Evolutionary conservation across 2,329 filamentous ascomycete species (phyloP).

Genomic region (Teratosphaeria viscida): DNA sequence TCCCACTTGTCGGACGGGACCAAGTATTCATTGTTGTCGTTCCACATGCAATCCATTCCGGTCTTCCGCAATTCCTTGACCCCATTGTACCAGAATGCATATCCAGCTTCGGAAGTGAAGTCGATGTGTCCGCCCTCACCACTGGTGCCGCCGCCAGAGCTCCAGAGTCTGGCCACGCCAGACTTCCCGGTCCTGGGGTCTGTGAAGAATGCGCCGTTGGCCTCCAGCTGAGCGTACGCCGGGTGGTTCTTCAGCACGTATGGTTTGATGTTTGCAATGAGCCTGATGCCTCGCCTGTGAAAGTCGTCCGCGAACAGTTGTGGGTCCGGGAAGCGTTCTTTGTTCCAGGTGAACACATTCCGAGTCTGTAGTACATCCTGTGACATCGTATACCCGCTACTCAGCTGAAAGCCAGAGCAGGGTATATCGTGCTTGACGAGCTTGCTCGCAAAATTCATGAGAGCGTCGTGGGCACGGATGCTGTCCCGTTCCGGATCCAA

Average conservation of each 20-base stretch:
- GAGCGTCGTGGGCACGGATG: slow-evolving; percentile 31
- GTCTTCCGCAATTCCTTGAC: slow-evolving; percentile 50
- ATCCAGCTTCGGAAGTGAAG: slow-evolving; percentile 58
- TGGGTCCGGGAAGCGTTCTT: slow-evolving; percentile 58
- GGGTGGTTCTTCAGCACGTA: slow-evolving; percentile 60
- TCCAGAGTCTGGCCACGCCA: slow-evolving; percentile 57
- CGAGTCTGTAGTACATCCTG: slow-evolving; percentile 57
- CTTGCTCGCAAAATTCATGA: slow-evolving; percentile 52
- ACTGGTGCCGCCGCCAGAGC: slow-evolving; percentile 59
- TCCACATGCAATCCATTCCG: slow-evolving; percentile 67
- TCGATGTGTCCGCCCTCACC: slow-evolving; percentile 63
- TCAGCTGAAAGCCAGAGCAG: slow-evolving; percentile 63
- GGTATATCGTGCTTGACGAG: slow-evolving; percentile 56
- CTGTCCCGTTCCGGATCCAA: slow-evolving; percentile 45
- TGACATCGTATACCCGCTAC: slow-evolving; percentile 59
- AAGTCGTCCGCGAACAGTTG: slow-evolving; percentile 52
- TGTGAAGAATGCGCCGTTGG: slow-evolving; percentile 51
- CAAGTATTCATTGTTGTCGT: slow-evolving; percentile 69
- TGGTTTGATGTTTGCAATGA: slow-evolving; percentile 64
- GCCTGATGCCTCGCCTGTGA: slow-evolving; percentile 53
- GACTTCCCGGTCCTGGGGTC: slow-evolving; percentile 40
- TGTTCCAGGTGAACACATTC: slow-evolving; percentile 64
- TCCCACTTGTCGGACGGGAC: slow-evolving; percentile 56
- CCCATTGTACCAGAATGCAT: slow-evolving; percentile 62
- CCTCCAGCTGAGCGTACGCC: slow-evolving; percentile 51